Conservation (phyloP, 2,329 filamentous ascomycete species). For the Coniochaeta hoffmannii region DNA sequence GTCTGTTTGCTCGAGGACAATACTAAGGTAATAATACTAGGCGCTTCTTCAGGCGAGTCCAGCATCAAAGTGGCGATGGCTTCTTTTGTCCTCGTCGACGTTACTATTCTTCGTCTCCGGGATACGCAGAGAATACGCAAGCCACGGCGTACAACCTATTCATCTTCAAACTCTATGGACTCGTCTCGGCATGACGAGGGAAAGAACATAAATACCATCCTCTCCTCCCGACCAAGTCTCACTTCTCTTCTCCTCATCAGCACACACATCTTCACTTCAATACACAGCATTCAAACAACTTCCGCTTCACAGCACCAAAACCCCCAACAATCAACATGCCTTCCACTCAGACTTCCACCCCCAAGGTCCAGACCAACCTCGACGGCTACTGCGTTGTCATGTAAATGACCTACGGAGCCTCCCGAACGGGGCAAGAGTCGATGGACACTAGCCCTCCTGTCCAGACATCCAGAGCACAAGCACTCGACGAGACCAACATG, state of each 20-base stretch:
- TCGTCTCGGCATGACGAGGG: not conserved
- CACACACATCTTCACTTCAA: conserved; percentile 11
- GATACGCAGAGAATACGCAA: not conserved
- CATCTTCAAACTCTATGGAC: not conserved
- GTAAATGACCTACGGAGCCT: conserved; percentile 18
- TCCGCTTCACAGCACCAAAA: conserved; percentile 4
- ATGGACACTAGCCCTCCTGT: not conserved
- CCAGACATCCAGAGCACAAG: not conserved
- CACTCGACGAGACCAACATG: not conserved
- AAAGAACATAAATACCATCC: conserved; percentile 15
- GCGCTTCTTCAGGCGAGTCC: not conserved
- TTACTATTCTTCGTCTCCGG: not conserved
- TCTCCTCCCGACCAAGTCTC: not conserved
- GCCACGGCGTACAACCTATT: not conserved
- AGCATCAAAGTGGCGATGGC: not conserved
- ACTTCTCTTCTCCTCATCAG: conserved; percentile 13
- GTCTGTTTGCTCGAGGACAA: conserved; percentile 2
- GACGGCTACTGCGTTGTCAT: conserved; percentile 24
- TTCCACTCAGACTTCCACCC: conserved; percentile 20
- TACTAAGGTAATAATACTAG: conserved; percentile 1
- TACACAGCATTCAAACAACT: conserved; percentile 9
- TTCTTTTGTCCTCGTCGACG: not conserved
- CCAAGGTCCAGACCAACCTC: conserved; percentile 12
- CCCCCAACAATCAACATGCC: conserved; percentile 21
- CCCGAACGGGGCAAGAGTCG: conserved; percentile 2